Conservation (phyloP, 805 yeast genomes). For the Myxozyma monticola region DNA sequence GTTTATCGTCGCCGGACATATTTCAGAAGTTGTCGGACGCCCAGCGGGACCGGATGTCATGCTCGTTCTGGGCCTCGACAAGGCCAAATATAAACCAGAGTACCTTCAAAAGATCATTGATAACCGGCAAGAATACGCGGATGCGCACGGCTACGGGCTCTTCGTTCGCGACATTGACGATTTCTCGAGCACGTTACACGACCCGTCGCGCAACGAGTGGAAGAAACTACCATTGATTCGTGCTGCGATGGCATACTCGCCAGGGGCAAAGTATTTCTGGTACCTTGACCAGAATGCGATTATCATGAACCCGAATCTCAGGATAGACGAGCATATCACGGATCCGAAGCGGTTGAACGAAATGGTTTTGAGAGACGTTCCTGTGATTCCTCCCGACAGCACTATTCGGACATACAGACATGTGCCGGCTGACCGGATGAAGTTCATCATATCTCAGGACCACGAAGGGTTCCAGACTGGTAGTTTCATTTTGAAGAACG, state of each 20-base stretch:
- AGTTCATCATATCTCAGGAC: slow-evolving; percentile 69
- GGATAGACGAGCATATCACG: slow-evolving; percentile 60
- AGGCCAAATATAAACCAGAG: slow-evolving; percentile 59
- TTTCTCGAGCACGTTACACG: slow-evolving; percentile 43
- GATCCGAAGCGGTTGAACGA: slow-evolving; percentile 61
- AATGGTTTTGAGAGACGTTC: slow-evolving; percentile 65
- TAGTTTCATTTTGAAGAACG: slow-evolving; percentile 71
- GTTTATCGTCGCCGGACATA: slow-evolving; percentile 5
- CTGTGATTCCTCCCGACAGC: slow-evolving; percentile 70
- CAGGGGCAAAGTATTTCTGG: slow-evolving; percentile 89
- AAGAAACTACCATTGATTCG: slow-evolving; percentile 62
- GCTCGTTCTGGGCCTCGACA: slow-evolving; percentile 77
- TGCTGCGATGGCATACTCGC: slow-evolving; percentile 93
- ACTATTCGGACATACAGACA: slow-evolving; percentile 67
- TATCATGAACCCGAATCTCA: slow-evolving; percentile 68
- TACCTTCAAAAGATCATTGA: slow-evolving; percentile 71
- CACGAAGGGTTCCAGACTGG: slow-evolving; percentile 61
- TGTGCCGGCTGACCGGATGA: slow-evolving; percentile 54
- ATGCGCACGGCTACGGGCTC: slow-evolving; percentile 74
- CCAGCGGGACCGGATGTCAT: slow-evolving; percentile 45
- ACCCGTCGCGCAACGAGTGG: slow-evolving; percentile 48
- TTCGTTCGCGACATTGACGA: slow-evolving; percentile 86
- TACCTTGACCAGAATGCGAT: slow-evolving; percentile 71
- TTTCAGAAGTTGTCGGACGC: slow-evolving; percentile 4
- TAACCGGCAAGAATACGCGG: slow-evolving; percentile 86